Evolutionary conservation across 2,329 filamentous ascomycete genomes (phyloP).

Genomic region (Cadophora sp.): DNA sequence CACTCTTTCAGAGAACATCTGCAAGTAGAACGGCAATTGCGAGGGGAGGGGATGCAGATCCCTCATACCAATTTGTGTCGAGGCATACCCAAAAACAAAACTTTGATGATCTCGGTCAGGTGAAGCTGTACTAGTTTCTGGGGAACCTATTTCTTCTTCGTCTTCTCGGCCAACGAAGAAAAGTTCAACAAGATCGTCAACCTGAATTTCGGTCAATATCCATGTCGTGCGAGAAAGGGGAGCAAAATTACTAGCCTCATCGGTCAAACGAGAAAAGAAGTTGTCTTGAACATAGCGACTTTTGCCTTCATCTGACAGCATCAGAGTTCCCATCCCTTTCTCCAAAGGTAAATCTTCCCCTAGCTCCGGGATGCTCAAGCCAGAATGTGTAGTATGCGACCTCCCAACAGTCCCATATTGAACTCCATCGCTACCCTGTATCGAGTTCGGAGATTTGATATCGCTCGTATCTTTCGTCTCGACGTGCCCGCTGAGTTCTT

Average conservation of each 20-base stretch:
- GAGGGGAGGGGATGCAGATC: conserved; percentile 60
- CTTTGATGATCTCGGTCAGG: conserved; percentile 47
- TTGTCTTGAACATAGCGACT: conserved; percentile 56
- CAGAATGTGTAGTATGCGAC: conserved; percentile 2
- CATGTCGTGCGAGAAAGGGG: too few species aligned
- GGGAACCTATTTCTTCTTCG: conserved; percentile 10
- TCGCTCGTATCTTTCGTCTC: not conserved
- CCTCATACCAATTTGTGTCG: conserved; percentile 44
- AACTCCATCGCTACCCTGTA: not conserved
- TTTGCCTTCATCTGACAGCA: conserved; percentile 51
- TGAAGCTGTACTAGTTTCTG: conserved; percentile 43
- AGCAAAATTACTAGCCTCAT: conserved; percentile 53
- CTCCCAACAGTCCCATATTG: not conserved
- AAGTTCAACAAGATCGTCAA: conserved; percentile 20
- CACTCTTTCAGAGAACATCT: conserved; percentile 59
- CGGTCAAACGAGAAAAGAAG: conserved; percentile 63
- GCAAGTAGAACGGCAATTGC: conserved; percentile 60
- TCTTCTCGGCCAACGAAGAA: conserved; percentile 12
- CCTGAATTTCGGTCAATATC: not conserved
- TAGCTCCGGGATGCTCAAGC: not conserved
- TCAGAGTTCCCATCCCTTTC: conserved; percentile 55
- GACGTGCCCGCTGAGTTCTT: conserved; percentile 4
- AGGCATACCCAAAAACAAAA: conserved; percentile 57
- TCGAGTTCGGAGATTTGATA: not conserved
- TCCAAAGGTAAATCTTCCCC: conserved; percentile 29